Base-by-base conservation (phyloP, 1,284 basidiomycete genomes). In the Kwoniella shivajii region DNA sequence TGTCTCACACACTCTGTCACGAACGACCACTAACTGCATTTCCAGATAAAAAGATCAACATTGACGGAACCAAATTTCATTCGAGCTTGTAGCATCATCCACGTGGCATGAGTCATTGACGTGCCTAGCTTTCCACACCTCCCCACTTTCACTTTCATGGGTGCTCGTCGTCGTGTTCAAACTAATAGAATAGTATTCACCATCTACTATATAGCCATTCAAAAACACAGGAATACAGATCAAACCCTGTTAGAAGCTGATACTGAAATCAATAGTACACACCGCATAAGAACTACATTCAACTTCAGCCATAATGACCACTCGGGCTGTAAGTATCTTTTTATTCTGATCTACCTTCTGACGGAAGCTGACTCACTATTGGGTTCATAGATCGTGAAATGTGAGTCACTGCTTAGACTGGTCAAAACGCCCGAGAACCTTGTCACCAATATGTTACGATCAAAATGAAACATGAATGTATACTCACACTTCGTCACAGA, bases 401-500 rank as follows among this genome's bases (percentile, higher is more conserved):
- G 76, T 76, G 38, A 58, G 75, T 48, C 5, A 37, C 24, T 24
- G 5, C 1, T 30, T 7, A 14, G 6, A 11, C 18, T 24, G 20
- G 10, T 27, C 26, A 20, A 29, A n/a, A n/a, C n/a, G n/a, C n/a
- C n/a, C n/a, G n/a, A n/a, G n/a, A n/a, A n/a, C n/a, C n/a, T n/a
- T n/a, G n/a, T n/a, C 41, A 29, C 14, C 27, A 45, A 42, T 34
- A 10, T 10, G 42, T 13, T 14, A 43, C 13, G 26, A 45, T 18
- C 14, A 24, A 3, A 42, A 41, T 45, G 42, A 30, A 6, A 24
- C 29, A 9, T n/a, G 11, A 42, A 9, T 27, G 14, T 16, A 4
- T 29, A 20, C 56, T 63, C 48, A 56, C 33, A 14, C 0, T 53
- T 31, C 38, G 13, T 50, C 4, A n/a, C 71, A 93, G 90, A 89